These are phyloP conservation scores for Suhomyces prunicola DNA, from an alignment of 805 yeast genomes.

Conservation along the genomic window DNA sequence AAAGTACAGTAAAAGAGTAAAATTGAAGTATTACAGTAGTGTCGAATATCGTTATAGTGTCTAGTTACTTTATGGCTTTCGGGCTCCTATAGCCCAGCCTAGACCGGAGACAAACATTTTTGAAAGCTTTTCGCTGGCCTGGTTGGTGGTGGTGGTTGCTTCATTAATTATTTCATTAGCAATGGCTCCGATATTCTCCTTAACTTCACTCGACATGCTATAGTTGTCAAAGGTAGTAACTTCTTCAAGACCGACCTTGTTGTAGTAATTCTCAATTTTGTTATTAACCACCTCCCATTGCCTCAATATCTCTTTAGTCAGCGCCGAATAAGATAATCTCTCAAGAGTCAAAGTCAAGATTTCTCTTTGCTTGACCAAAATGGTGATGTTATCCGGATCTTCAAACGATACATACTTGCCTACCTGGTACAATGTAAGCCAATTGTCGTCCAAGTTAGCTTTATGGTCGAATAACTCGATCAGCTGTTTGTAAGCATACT, in stretches of 20 bases:
- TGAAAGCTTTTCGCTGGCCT: slow-evolving; percentile 46
- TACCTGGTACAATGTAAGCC: slow-evolving; percentile 76
- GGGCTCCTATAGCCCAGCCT: slow-evolving; percentile 65
- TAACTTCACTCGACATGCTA: slow-evolving; percentile 12
- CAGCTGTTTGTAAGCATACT: slow-evolving; percentile 49
- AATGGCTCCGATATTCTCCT: slow-evolving; percentile 16
- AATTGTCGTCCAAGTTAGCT: slow-evolving; percentile 33
- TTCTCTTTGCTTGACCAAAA: slow-evolving; percentile 49
- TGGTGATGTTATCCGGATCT: slow-evolving; percentile 15
- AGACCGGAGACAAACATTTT: slow-evolving; percentile 52
- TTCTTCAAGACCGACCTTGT: not conserved
- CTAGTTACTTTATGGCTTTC: slow-evolving; percentile 7
- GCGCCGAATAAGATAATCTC: slow-evolving; percentile 30
- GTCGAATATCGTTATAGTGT: not conserved
- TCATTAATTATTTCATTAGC: slow-evolving; percentile 29
- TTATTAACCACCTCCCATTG: slow-evolving; percentile 59
- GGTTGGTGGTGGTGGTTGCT: slow-evolving; percentile 29
- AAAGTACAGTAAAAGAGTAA: no score
- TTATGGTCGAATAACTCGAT: slow-evolving; percentile 33
- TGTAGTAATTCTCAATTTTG: slow-evolving; percentile 24
- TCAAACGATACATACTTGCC: slow-evolving; percentile 47
- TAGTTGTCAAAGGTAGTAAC: slow-evolving; percentile 4
- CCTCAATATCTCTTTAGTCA: slow-evolving; percentile 48
- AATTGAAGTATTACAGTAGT: not conserved
- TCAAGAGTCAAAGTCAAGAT: slow-evolving; percentile 52